Percentiles rank a stretch among this genome's conserved stretches.
Conservation (phyloP, 306 rosid species). For the Acacia melanoxylon region DNA sequence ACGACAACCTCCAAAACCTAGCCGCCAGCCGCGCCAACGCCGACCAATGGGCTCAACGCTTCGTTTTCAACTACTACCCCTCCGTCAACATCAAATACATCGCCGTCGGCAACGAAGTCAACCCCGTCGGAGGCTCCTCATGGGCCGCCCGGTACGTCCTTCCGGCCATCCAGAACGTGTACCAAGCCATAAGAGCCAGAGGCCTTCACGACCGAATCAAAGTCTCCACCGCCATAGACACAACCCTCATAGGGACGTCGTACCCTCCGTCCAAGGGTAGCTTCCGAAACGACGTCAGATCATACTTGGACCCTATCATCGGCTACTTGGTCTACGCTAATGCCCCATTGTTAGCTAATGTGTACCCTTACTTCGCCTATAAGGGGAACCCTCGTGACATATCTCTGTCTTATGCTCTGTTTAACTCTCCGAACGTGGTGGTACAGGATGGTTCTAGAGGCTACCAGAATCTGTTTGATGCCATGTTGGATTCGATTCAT, state of each 20-base stretch:
- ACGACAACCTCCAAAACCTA: slow-evolving; percentile 38
- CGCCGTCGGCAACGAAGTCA: slow-evolving; percentile 56
- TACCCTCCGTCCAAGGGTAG: slow-evolving; percentile 65
- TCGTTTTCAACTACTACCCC: slow-evolving; percentile 40
- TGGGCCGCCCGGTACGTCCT: slow-evolving; percentile 31
- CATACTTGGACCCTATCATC: slow-evolving; percentile 60
- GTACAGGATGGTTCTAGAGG: slow-evolving; percentile 41
- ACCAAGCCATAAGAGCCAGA: slow-evolving; percentile 31
- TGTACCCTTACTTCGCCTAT: slow-evolving; percentile 64
- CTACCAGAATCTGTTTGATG: slow-evolving; percentile 68
- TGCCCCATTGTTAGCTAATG: slow-evolving; percentile 61
- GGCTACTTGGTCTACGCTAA: slow-evolving; percentile 50
- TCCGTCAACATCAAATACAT: slow-evolving; percentile 41
- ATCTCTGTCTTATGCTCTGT: slow-evolving; percentile 57
- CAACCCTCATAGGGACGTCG: slow-evolving; percentile 54
- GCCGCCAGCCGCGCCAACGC: slow-evolving; percentile 37
- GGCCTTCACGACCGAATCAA: slow-evolving; percentile 38
- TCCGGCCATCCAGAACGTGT: slow-evolving; percentile 41
- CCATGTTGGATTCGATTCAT: slow-evolving; percentile 54
- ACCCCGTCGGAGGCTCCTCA: slow-evolving; percentile 39
- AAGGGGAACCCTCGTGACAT: slow-evolving; percentile 44
- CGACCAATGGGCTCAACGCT: slow-evolving; percentile 33
- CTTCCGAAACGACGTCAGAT: slow-evolving; percentile 58
- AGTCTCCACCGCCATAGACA: slow-evolving; percentile 70
- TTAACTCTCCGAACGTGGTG: slow-evolving; percentile 52